Evolutionary conservation across 2,329 filamentous ascomycete genomes (phyloP), one percentile per base, ranked within the genome.

Genomic region (Alternaria triticina): DNA sequence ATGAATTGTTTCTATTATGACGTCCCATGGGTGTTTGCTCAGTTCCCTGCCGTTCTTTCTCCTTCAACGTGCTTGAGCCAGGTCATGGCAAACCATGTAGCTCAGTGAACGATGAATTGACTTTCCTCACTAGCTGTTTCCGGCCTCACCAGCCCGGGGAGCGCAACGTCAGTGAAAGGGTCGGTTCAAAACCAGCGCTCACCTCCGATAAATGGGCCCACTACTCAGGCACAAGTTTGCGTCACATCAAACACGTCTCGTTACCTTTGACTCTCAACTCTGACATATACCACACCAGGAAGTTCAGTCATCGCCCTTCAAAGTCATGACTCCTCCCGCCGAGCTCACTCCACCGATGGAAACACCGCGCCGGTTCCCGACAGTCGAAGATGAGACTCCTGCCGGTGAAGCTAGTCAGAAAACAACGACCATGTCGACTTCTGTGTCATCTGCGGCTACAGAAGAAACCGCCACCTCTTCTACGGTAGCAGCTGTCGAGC

Each of bases 121-220:
- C 15, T 36, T 5, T 1, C 33, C 15, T 2, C n/a, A 6, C n/a
- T 36, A 5, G 33, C 36, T 3, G 0, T 0, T 17, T 40, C 0
- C 36, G 9, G n/a, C 15, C 17, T 40, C 36, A 40, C 36, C 9
- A 5, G 2, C 5, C 2, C n/a, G 36, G 2, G 0, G n/a, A 6
- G 36, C 36, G n/a, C n/a, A 40, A 40, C 4, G 36, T 40, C 36
- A 40, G 36, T 40, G 36, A 40, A 40, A 40, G n/a, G n/a, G n/a
- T 40, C n/a, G 0, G n/a, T 40, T 40, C 33, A 17, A 17, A 40
- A 40, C 5, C 1, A 17, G 36, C 36, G 36, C 36, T 40, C 36
- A 40, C 36, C 36, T 40, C n/a, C n/a, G n/a, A 40, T 11, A 40
- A 17, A 10, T 2, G 9, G 36, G 36, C 36, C 8, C 36, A 17